phyloP scores from a whole-genome alignment of 2,329 filamentous ascomycete genomes.

The Diaporthe nobilis region DNA sequence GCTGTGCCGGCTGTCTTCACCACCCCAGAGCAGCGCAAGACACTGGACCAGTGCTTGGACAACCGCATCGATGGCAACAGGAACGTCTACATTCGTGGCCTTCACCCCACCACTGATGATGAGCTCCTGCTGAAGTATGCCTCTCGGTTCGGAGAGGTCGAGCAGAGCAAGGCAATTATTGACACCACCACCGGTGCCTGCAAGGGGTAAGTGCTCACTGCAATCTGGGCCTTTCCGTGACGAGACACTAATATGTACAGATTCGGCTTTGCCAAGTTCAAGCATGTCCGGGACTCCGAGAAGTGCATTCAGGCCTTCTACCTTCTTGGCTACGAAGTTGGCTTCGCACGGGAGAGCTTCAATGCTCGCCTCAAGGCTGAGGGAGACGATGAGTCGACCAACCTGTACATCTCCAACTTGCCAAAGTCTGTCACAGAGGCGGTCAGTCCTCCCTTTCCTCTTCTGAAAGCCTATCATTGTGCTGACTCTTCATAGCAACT shows the following conservation, averaged over 20 bases:
- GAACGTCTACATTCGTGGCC: constrained; percentile 97
- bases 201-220: constrained; percentile 80
- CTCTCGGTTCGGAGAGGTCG: constrained; percentile 89
- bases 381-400: constrained; percentile 89
- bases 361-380: constrained; percentile 98
- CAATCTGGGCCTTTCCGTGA: background rate
- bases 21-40: constrained; percentile 87
- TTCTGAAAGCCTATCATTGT: constrained; percentile 42
- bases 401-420: constrained; percentile 97
- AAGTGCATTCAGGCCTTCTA: constrained; percentile 97
- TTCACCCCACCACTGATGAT: constrained; percentile 95
- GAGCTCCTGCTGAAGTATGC: constrained; percentile 88
- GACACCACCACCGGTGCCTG: constrained; percentile 93
- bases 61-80: constrained; percentile 93
- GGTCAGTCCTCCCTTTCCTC: constrained; percentile 63
- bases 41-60: constrained; percentile 92
- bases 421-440: constrained; percentile 93
- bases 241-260: constrained; percentile 63
- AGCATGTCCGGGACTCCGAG: constrained; percentile 88
- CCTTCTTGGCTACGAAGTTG: constrained; percentile 95
- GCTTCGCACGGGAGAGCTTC: constrained; percentile 98
- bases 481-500: constrained; percentile 69
- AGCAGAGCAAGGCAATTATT: constrained; percentile 98
- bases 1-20: constrained; percentile 93
- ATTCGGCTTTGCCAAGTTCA: constrained; percentile 98